Base-by-base conservation (phyloP, 148 eudicot genomes). In the Linanthus parryae region DNA sequence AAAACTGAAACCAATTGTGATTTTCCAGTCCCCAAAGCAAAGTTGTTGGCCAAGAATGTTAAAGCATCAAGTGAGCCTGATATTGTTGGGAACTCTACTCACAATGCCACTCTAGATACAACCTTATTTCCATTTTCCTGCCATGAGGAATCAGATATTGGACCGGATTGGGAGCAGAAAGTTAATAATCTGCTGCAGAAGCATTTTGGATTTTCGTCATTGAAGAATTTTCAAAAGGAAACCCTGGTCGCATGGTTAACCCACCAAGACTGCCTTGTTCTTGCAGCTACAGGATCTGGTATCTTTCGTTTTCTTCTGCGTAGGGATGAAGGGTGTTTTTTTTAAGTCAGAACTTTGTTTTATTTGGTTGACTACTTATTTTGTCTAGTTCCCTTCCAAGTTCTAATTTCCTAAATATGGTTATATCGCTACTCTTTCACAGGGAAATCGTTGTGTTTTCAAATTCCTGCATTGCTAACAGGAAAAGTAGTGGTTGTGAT, bases 241-340 rank as follows among this genome's bases (percentile, higher is more conserved):
- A 92, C 80, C 41, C 62, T 90, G 47, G 55, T 62, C 48, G 82
- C 95, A 44, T 90, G 95, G 92, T 34, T 77, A 52, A 67, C 73
- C 48, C 59, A 64, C 64, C 80, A 79, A 71, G 95, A 90, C 30
- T 90, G 97, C 67, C 80, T 85, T 30, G 75, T 90, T 76, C 92
- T 90, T 51, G 92, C 97, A 4, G 97, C 97, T 59, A 90, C 97
- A 40, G 97, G 97, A 66, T 90, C 97, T 47, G 97, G 97, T 90
- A 83, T 16, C 12, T 48, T 23, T n/a, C 4, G 24, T 16, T 37
- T 19, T 64, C 15, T 30, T 61, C 5, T 38, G 34, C n/a, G n/a
- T n/a, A n/a, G n/a, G n/a, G n/a, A n/a, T n/a, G n/a, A n/a, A n/a
- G n/a, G n/a, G n/a, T n/a, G n/a, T n/a, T n/a, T n/a, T n/a, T n/a